Base-by-base conservation (phyloP, 768 basidiomycete species). In the Russula olivacea region DNA sequence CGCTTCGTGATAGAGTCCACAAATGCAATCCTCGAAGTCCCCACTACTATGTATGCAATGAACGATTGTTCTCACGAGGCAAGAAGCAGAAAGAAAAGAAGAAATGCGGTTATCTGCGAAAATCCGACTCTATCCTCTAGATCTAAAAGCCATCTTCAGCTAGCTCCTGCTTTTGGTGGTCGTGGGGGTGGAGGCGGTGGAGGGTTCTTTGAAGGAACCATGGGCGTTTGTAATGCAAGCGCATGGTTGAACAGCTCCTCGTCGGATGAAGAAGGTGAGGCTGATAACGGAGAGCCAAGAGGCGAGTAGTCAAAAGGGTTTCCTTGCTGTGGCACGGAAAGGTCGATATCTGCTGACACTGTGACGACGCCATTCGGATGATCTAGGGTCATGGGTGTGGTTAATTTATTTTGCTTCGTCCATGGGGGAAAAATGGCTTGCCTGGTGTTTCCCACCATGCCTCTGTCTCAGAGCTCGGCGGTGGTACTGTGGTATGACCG, bases 271-370 rank as follows among this genome's bases (percentile, higher is more conserved):
- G 91, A 88, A 8, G 88, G 87, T 4, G 87, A 90, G 3, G 87
- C 85, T 15, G 89, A 88, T 38, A 85, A 67, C 7, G 87, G 80
- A 0, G 88, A 89, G 48, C 83, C 82, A 53, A 72, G 73, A 2
- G 83, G 80, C 25, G 86, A 87, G 67, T 89, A 86, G 68, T 89
- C 87, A 68, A 92, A 93, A 1, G 92, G 91, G 70, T 93, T 92
- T 59, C 71, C 51, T 17, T 71, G 65, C 21, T 67, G 67, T 4
- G 54, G 61, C 21, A 63, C 41, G 28, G 59, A 65, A 23, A 66
- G 66, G 45, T 63, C 58, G 71, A 72, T 55, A 72, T 73, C 48
- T 75, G 72, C 59, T 76, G 75, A 74, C 32, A 80, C 72, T 32
- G 78, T 76, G 40, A 84, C 77, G 58, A 79, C 74, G 34, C 87